Conservation (phyloP, 768 basidiomycete genomes). For the Tylopilus rubrobrunneus region DNA sequence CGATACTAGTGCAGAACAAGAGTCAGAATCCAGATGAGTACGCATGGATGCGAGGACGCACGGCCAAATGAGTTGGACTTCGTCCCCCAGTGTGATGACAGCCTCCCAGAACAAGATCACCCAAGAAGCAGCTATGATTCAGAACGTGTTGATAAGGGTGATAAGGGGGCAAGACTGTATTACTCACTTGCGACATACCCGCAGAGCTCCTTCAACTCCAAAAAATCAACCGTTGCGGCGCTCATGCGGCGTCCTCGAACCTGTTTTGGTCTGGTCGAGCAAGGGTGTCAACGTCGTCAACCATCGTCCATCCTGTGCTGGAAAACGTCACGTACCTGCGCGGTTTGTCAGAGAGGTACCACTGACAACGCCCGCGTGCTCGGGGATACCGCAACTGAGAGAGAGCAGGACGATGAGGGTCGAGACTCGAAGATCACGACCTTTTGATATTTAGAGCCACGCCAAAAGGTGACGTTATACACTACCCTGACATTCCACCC, state of each 20-base stretch:
- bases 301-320: neutral
- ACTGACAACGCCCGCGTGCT: neutral
- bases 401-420: no score
- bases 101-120: slow-evolving; percentile 18
- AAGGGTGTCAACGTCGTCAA: neutral
- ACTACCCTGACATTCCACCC: no score
- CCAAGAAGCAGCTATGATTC: slow-evolving; percentile 10
- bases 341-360: neutral
- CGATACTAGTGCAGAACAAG: slow-evolving; percentile 7
- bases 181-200: slow-evolving; percentile 9
- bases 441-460: no score
- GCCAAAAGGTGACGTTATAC: no score
- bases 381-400: neutral
- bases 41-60: slow-evolving; percentile 9
- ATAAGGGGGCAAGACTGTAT: neutral
- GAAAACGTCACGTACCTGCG: neutral
- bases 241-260: slow-evolving; percentile 5
- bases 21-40: neutral
- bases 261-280: neutral
- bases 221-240: neutral
- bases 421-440: no score
- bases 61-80: slow-evolving; percentile 23
- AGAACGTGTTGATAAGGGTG: neutral
- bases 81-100: slow-evolving; percentile 14
- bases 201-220: neutral